Base-by-base conservation (phyloP, 495 filamentous ascomycete species). In the Trichoderma virens region DNA sequence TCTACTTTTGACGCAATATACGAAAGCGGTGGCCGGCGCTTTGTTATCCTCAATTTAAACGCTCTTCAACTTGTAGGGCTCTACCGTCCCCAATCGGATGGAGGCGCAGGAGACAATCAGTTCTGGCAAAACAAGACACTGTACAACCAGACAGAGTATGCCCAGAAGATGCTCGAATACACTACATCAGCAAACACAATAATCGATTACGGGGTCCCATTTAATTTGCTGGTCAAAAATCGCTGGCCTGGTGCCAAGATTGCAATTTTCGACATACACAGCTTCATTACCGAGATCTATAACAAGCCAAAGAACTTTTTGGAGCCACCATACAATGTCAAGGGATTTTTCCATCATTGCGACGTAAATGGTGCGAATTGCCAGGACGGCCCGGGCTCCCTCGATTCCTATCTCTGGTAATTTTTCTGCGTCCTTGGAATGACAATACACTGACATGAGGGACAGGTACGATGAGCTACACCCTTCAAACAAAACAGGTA, bases 391-490 rank as follows among this genome's bases (percentile, higher is more conserved):
- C 13, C 72, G 7, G 51, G 75, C 5, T 70, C 74, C 32, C 66
- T 70, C 39, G 70, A 70, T 41, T 74, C 80, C n/a, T 79, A 73
- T 64, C 47, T 80, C 64, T 83, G 78, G 78, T 80, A 79, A 64
- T 87, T 91, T 73, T 81, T 84, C 68, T 72, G 90, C 70, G 88
- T 91, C 74, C 85, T 87, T 14, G 83, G 79, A 18, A 82, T 6
- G 71, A 75, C 74, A 71, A 74, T 71, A 38, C 4, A 23, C 51
- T 56, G 25, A 56, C 51, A 18, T 34, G 13, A 18, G 18, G 30
- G 16, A 56, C 9, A 56, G 78, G 78, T 80, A 79, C 65, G 88
- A 91, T 73, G 82, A 85, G 70, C 72, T 91, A 70, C 89, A 91
- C 74, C 86, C 88, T 18, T 83, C 80, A n/a, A 76, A 84, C 70